Base-by-base conservation (phyloP, 2,329 filamentous ascomycete species). In the Fusarium sp. region DNA sequence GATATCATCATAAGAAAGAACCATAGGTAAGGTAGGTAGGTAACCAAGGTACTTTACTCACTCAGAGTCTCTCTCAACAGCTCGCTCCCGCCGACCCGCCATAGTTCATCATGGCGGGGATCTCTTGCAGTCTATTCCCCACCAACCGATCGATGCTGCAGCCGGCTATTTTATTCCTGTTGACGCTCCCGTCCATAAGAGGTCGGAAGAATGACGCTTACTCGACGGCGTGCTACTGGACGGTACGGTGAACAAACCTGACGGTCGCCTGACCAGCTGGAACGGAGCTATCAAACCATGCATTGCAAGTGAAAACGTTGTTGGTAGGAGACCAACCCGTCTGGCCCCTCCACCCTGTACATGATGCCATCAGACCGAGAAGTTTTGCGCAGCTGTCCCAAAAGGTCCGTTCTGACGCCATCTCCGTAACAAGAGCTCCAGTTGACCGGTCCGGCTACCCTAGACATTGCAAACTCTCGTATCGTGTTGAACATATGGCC, bases 131-230 rank as follows among this genome's bases (percentile, higher is more conserved):
- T 35, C 26, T 60, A 55, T 68, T 75, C 76, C 61, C 75, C 75
- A 78, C 77, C 73, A 71, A 78, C 70, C 66, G 74, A 77, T 75
- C 67, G 62, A 67, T 60, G 58, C 58, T 66, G 39, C 45, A 64
- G 35, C 52, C 28, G 49, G 68, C 36, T 59, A 58, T 75, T 52
- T 63, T 58, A 64, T 66, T 58, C 69, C 59, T 67, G 38, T 65
- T 61, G 62, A 61, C 48, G 60, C 36, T 69, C 68, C 62, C 69
- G 67, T 63, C 77, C 76, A 77, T 77, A 76, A 70, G 65, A 72
- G 66, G 69, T 67, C 69, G 60, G 70, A 63, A 52, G 44, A 77
- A 79, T 79, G 77, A 78, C 77, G 77, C 77, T 79, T 79, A 79
- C 77, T 79, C 76, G 73, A 73, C 66, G 67, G 65, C 62, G 63